Base-by-base conservation (phyloP, 129 eudicot species). In the Flaveria robusta region DNA sequence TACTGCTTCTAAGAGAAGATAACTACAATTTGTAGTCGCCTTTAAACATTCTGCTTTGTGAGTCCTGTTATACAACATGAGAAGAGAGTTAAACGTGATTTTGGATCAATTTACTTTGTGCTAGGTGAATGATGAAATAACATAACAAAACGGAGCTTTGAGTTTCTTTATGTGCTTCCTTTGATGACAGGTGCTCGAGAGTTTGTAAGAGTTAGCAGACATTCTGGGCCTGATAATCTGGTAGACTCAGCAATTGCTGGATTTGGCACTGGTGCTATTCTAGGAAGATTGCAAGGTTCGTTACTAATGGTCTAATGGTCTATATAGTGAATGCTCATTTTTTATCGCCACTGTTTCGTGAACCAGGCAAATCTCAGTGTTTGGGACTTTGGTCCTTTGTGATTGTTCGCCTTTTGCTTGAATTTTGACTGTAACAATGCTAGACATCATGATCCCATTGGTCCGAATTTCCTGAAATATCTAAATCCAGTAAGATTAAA, bases 211-310 rank as follows among this genome's bases (percentile, higher is more conserved):
- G 82, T 84, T 47, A 89, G 86, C 72, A 79, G 98, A 72, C 84
- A 76, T 15, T 81, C 96, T 12, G 87, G 77, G 43, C 89, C 92
- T 50, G 96, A 88, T 79, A 91, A 93, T 85, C 88, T 93, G 27
- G 39, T 90, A 66, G 92, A 91, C 82, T 93, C 96, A 12, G 89
- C 87, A 45, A 83, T 93, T 84, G 97, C 90, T 72, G 98, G 98
- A 71, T 82, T 90, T 74, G 90, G 97, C 72, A 88, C 85, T 60
- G 98, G 98, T 68, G 98, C 98, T 65, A 56, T 93, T 84, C 87
- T 93, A n/a, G 98, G 98, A 15, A 92, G 97, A 71, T 87, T 93
- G 55, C 98, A 93, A 88, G 98, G 98, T 93, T n/a, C 73, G 76
- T 22, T n/a, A 64, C 50, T 62, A 31, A 49, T n/a, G 29, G 7